Percentiles rank a stretch among this genome's conserved stretches.
phyloP scores from a whole-genome alignment of 805 yeast species.

The Barnettozyma salicaria region DNA sequence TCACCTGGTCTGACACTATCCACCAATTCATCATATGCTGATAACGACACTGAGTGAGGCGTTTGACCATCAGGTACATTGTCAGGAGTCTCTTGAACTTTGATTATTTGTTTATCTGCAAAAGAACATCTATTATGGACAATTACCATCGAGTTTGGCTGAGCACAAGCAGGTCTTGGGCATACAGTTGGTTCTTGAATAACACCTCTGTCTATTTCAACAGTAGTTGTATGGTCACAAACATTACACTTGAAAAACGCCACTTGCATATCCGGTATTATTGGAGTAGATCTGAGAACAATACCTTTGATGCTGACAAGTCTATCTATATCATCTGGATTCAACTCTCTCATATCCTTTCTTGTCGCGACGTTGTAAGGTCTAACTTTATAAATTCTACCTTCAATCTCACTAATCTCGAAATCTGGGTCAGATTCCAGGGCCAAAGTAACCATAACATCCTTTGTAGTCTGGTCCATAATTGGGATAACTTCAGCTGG shows the following conservation, averaged over 20 bases:
- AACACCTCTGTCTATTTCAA: conserved; percentile 90
- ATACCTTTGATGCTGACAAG: conserved; percentile 87
- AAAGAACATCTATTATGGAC: conserved; percentile 89
- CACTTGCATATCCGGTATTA: conserved; percentile 96
- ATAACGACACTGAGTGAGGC: conserved; percentile 89
- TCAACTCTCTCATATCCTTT: conserved; percentile 84
- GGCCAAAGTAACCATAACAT: conserved; percentile 72
- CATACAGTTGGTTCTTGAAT: conserved; percentile 91
- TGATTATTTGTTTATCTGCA: conserved; percentile 92
- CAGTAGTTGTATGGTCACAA: conserved; percentile 87
- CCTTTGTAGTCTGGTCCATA: conserved; percentile 94
- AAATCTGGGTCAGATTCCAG: conserved; percentile 49
- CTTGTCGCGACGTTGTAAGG: conserved; percentile 75
- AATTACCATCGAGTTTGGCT: conserved; percentile 79
- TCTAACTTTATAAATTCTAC: conserved; percentile 77
- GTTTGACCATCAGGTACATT: conserved; percentile 97
- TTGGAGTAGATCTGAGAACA: conserved; percentile 80
- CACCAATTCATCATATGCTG: conserved; percentile 93
- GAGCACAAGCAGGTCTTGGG: conserved; percentile 83
- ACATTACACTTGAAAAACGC: conserved; percentile 95
- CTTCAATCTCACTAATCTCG: conserved; percentile 61
- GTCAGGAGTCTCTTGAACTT: conserved; percentile 94
- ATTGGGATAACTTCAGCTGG: conserved; percentile 97
- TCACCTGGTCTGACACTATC: conserved; percentile 96
- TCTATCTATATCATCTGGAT: conserved; percentile 92